Evolutionary conservation across 306 rosid genomes (phyloP).

Genomic region (Prinsepia uniflora): DNA sequence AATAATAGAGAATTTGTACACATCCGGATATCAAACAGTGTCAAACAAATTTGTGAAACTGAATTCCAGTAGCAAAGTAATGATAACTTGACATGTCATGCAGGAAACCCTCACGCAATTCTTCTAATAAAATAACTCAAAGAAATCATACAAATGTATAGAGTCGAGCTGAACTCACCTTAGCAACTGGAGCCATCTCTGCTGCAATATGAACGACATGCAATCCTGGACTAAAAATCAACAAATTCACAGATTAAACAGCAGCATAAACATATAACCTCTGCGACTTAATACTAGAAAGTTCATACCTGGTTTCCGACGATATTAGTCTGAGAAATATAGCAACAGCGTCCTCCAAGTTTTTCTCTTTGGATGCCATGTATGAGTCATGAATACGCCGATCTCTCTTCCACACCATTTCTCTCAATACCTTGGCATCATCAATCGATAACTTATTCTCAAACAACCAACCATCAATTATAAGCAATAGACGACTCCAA

Average conservation of each 20-base stretch:
- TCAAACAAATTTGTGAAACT: neutral
- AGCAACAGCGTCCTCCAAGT: conserved; percentile 55
- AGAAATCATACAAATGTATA: neutral
- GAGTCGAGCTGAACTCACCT: conserved; percentile 48
- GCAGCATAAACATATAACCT: conserved; percentile 12
- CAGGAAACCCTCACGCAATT: neutral
- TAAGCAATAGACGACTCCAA: conserved; percentile 81
- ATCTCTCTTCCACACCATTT: conserved; percentile 80
- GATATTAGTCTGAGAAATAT: conserved; percentile 64
- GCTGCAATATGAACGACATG: conserved; percentile 86
- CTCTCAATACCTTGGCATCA: conserved; percentile 73
- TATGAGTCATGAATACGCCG: conserved; percentile 51
- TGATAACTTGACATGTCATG: neutral
- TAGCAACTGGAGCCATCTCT: conserved; percentile 99
- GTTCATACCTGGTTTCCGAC: conserved; percentile 55
- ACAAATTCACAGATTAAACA: conserved; percentile 44
- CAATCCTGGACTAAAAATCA: conserved; percentile 75
- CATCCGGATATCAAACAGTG: neutral
- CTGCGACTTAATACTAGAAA: conserved; percentile 22
- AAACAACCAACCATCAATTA: conserved; percentile 87
- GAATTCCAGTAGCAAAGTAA: neutral
- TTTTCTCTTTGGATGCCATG: conserved; percentile 58
- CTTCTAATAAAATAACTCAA: neutral
- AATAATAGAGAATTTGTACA: neutral
- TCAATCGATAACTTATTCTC: conserved; percentile 65